These are phyloP conservation scores for Tetrapisispora nanseiensis DNA, from an alignment of 805 yeast genomes.

Conservation along the genomic window DNA sequence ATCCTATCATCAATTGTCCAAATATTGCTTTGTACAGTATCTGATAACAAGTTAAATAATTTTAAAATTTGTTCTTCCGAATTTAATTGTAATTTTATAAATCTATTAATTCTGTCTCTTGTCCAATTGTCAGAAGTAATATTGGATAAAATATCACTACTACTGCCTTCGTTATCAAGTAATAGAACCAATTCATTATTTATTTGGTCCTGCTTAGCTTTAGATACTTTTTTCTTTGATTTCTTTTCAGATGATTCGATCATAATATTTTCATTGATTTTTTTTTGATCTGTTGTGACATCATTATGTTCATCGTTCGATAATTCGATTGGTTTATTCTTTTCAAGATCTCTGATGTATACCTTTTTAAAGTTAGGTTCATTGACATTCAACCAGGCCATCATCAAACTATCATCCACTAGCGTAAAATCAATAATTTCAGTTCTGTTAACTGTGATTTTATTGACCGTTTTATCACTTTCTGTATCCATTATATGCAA, in stretches of 20 bases:
- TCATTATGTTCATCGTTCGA: constrained; percentile 16
- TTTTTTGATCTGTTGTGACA: constrained; percentile 5
- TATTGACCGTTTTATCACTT: constrained; percentile 29
- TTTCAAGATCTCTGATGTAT: constrained; percentile 13
- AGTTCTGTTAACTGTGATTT: constrained; percentile 19
- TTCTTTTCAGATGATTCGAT: constrained; percentile 2
- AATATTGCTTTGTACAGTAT: constrained; percentile 33
- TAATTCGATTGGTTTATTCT: constrained; percentile 21
- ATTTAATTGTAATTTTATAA: constrained; percentile 31
- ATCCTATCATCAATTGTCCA: constrained; percentile 18
- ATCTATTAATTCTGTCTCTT: constrained; percentile 21
- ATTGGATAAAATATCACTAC: constrained; percentile 13
- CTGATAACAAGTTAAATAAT: constrained; percentile 40
- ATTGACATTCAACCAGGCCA: constrained; percentile 32
- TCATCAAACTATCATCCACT: constrained; percentile 14
- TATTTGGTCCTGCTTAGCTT: constrained; percentile 23
- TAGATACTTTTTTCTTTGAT: constrained; percentile 20
- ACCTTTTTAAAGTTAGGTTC: constrained; percentile 32
- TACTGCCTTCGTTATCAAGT: constrained; percentile 11
- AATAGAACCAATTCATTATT: constrained; percentile 19
- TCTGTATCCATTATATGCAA: constrained; percentile 23
- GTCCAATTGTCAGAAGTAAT: constrained; percentile 21
- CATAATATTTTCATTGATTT: constrained; percentile 5
- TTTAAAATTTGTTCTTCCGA: constrained; percentile 33
- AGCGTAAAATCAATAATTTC: constrained; percentile 21